A percentile compares a stretch with the other conserved stretches of the same genome.
phyloP scores from a whole-genome alignment of 139 green algal genomes.

The Chlamydomonas sp. region DNA sequence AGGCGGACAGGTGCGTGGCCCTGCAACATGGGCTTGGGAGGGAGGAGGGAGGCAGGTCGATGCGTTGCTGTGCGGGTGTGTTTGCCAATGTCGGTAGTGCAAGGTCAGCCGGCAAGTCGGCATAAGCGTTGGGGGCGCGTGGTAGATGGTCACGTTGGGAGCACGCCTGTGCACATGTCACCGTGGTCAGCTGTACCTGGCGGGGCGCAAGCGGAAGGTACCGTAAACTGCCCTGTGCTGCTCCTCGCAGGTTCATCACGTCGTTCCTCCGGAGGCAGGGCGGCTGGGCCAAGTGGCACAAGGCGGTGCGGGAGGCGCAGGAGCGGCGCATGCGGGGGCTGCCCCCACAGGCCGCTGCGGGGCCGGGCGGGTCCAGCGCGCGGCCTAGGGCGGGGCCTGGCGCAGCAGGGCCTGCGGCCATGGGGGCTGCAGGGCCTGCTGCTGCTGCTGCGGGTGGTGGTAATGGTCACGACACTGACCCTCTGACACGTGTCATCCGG shows the following conservation, averaged over 20 bases:
- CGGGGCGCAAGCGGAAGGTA: too few species aligned
- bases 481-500: neutral
- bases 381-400: neutral
- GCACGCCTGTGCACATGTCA: neutral
- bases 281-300: conserved; percentile 53
- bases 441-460: neutral
- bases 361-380: neutral
- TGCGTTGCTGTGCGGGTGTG: neutral
- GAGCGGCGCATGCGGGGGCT: neutral
- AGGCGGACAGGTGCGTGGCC: conserved; percentile 9
- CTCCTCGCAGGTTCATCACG: conserved; percentile 43
- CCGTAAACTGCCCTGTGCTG: neutral
- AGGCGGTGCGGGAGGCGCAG: neutral
- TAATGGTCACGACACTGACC: neutral
- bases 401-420: neutral
- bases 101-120: neutral
- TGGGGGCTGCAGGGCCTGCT: too few species aligned
- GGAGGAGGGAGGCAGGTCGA: neutral
- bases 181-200: neutral
- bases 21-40: neutral
- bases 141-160: neutral
- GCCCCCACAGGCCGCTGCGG: neutral
- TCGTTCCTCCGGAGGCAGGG: conserved; percentile 47
- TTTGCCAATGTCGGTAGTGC: neutral
- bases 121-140: neutral